Conservation (phyloP, 169 alveolate genomes). For the Cryptosporidium sp. region DNA sequence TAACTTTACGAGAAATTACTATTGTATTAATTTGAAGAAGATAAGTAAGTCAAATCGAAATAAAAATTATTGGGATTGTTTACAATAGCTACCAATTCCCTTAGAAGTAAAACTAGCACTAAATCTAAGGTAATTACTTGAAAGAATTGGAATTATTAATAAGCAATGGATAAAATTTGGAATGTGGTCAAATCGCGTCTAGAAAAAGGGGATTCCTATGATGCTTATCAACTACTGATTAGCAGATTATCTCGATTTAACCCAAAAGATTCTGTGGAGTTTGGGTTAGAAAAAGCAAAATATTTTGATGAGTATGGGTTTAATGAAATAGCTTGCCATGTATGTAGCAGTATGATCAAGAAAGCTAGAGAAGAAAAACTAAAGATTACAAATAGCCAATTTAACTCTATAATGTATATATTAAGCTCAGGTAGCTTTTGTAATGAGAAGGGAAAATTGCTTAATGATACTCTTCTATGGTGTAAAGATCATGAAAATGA, state of each 20-base stretch:
- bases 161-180: conserved; percentile 60
- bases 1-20: not conserved
- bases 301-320: conserved; percentile 43
- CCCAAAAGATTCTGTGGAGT: conserved; percentile 36
- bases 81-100: not conserved
- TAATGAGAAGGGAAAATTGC: conserved; percentile 25
- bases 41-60: not conserved
- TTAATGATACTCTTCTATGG: conserved; percentile 58
- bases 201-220: conserved; percentile 62
- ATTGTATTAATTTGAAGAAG: not conserved
- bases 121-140: not conserved
- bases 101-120: not conserved
- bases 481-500: conserved; percentile 36
- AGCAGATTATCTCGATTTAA: conserved; percentile 26
- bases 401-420: conserved; percentile 31
- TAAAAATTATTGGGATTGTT: not conserved
- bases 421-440: conserved; percentile 3
- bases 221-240: conserved; percentile 46
- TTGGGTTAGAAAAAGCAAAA: conserved; percentile 68
- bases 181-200: conserved; percentile 16
- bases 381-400: not conserved
- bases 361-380: conserved; percentile 50
- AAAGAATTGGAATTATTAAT: not conserved
- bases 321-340: conserved; percentile 53
- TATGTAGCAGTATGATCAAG: conserved; percentile 29